Evolutionary conservation across 2,329 filamentous ascomycete species (phyloP), one percentile per base, ranked within the genome.

Genomic region (Delphinella strobiligena): DNA sequence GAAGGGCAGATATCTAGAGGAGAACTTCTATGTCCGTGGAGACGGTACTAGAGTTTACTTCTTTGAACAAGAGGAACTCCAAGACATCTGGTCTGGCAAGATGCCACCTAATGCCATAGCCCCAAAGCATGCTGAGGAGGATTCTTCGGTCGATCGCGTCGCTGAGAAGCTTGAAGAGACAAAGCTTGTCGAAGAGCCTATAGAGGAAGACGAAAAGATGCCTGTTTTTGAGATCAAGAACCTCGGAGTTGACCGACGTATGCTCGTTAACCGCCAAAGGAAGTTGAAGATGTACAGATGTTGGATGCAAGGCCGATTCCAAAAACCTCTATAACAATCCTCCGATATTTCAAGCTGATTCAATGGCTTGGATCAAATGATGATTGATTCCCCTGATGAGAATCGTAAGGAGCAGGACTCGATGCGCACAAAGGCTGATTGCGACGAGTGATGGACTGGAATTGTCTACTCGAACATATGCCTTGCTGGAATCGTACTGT

Each of bases 251-350:
- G 91, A 98, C 58, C 78, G 86, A 48, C 78, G 91, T 44, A 72
- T 98, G 67, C 71, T 98, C 40, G 86, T 98, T 41, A 98, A 98
- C 59, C 77, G 91, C 48, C 84, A 88, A 40, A 75, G 80, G 54
- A 82, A 87, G 62, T 68, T 94, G 36, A 98, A 96, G 65, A 98
- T 98, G 91, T 96, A 96, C 62, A 78, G 91, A 45, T 96, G 89
- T 67, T 98, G 91, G 87, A 75, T 93, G 58, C 85, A 93, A 61
- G 85, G 82, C 19, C 75, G 78, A 4, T 41, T 41, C 59, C 75
- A 71, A 53, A 89, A 88, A 64, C 57, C 63, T 8, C 55, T 30
- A n/a, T n/a, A n/a, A n/a, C n/a, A n/a, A n/a, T n/a, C n/a, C n/a
- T n/a, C n/a, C n/a, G n/a, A n/a, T n/a, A n/a, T n/a, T n/a, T n/a